Conservation (phyloP, 129 eudicot species). For the Chrysanthemum lavandulifolium region DNA sequence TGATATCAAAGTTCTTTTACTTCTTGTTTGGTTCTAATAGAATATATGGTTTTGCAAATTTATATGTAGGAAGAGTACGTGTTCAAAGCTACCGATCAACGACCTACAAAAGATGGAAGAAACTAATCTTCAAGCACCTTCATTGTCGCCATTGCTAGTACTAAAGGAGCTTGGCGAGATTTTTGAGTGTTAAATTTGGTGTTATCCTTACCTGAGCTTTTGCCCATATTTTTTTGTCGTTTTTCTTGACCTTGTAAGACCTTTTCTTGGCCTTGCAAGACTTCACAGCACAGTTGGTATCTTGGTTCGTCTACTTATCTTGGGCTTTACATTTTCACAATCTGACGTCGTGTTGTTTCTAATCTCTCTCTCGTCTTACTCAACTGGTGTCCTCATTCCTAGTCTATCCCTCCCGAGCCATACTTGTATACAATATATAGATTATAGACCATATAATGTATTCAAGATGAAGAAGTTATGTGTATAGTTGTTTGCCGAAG, state of each 20-base stretch:
- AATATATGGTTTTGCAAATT: too few species aligned
- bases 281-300: slow-evolving; percentile 16
- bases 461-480: too few species aligned
- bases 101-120: too few species aligned
- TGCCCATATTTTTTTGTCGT: background rate
- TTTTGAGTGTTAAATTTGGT: slow-evolving; percentile 30
- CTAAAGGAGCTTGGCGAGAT: too few species aligned
- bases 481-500: too few species aligned
- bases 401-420: slow-evolving; percentile 96
- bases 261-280: slow-evolving; percentile 98
- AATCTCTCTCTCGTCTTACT: slow-evolving; percentile 24
- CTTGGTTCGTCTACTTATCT: slow-evolving; percentile 13
- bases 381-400: slow-evolving; percentile 59
- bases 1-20: too few species aligned
- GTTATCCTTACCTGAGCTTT: slow-evolving; percentile 92
- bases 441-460: too few species aligned
- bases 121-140: too few species aligned
- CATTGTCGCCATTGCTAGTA: too few species aligned
- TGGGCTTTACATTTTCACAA: slow-evolving; percentile 13
- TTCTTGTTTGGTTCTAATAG: too few species aligned
- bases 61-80: too few species aligned
- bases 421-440: background rate
- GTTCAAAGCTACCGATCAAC: too few species aligned
- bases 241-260: slow-evolving; percentile 98
- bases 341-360: background rate